phyloP scores from a whole-genome alignment of 768 basidiomycete species.

The Tylopilus subfusipes region DNA sequence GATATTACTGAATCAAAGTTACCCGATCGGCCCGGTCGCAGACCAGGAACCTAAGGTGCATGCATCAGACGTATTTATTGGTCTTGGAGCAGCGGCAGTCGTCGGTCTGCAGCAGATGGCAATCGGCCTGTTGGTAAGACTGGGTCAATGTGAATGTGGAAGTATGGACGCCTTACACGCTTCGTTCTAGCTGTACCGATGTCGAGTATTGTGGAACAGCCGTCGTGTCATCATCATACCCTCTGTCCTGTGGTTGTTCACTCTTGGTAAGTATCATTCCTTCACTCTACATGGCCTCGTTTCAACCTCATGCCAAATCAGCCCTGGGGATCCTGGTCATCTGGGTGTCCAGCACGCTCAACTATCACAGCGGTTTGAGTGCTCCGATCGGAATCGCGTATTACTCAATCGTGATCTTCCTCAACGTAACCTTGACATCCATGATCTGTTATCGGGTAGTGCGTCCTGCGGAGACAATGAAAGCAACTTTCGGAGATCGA shows the following conservation, averaged over 20 bases:
- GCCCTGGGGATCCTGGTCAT: conserved; percentile 1
- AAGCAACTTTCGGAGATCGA: conserved; percentile 1
- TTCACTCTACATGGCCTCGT: neutral
- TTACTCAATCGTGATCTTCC: neutral
- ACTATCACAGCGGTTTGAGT: neutral
- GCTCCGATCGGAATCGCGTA: neutral
- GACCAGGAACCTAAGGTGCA: too few species aligned
- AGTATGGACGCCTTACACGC: neutral
- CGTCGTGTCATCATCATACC: conserved; percentile 7
- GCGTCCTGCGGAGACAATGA: neutral
- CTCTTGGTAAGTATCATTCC: conserved; percentile 6
- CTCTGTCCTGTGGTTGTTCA: conserved; percentile 9
- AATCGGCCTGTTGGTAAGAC: conserved; percentile 25
- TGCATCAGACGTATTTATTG: conserved; percentile 18
- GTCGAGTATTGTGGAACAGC: conserved; percentile 32
- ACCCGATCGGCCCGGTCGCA: conserved; percentile 19
- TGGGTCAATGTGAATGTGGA: neutral
- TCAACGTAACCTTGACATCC: conserved; percentile 4
- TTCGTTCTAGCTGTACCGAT: conserved; percentile 34
- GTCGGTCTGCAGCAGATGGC: conserved; percentile 30
- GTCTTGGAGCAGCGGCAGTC: conserved; percentile 19
- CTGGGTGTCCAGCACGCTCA: neutral
- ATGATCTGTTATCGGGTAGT: conserved; percentile 7
- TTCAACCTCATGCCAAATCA: neutral
- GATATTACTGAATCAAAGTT: conserved; percentile 27